phyloP scores from a whole-genome alignment of 345 rosid species.

The Heritiera fomes region DNA sequence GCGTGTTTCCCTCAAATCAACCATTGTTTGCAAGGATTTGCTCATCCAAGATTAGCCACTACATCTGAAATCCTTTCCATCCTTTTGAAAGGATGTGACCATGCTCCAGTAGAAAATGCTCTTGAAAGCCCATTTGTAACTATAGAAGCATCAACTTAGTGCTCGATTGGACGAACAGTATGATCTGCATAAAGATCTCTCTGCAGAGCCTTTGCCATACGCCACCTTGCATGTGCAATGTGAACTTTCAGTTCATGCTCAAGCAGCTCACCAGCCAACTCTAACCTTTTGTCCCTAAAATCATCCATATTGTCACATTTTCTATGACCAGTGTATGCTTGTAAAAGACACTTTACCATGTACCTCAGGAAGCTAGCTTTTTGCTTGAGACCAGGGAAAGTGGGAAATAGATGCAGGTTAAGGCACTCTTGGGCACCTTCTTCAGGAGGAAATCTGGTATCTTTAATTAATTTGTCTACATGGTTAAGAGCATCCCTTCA shows the following conservation, averaged over 20 bases:
- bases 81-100: slow-evolving; percentile 84
- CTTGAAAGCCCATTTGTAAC: slow-evolving; percentile 83
- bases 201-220: slow-evolving; percentile 73
- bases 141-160: slow-evolving; percentile 85
- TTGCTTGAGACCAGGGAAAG: slow-evolving; percentile 49
- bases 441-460: slow-evolving; percentile 71
- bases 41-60: slow-evolving; percentile 82
- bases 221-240: slow-evolving; percentile 64
- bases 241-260: slow-evolving; percentile 86
- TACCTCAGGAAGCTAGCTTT: slow-evolving; percentile 90
- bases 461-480: slow-evolving; percentile 39
- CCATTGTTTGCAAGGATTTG: slow-evolving; percentile 86
- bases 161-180: slow-evolving; percentile 56
- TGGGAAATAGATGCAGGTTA: slow-evolving; percentile 60
- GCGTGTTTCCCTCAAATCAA: slow-evolving; percentile 81
- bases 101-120: slow-evolving; percentile 98
- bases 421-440: slow-evolving; percentile 66
- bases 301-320: slow-evolving; percentile 81
- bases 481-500: slow-evolving; percentile 41
- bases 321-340: slow-evolving; percentile 65
- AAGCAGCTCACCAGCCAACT: slow-evolving; percentile 80
- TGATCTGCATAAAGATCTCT: slow-evolving; percentile 76
- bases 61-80: slow-evolving; percentile 93
- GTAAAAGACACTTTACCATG: slow-evolving; percentile 82
- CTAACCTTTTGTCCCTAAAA: slow-evolving; percentile 87